Evolutionary conservation across 805 yeast genomes (phyloP).

Genomic region (Starmera quercuum): DNA sequence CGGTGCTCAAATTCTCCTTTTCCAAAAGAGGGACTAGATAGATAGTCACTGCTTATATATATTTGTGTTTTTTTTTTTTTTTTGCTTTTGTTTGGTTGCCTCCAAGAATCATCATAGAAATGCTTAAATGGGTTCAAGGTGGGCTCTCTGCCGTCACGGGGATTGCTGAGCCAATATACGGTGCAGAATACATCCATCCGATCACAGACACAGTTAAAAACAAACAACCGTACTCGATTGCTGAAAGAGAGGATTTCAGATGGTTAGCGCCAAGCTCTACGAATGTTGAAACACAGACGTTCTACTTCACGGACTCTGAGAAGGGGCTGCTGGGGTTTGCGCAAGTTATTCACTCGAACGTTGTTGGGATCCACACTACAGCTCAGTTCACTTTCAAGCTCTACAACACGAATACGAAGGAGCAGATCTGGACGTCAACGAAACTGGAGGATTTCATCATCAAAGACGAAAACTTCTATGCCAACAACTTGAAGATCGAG

Average conservation of each 20-base stretch:
- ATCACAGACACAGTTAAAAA: constrained; percentile 53
- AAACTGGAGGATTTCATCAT: constrained; percentile 71
- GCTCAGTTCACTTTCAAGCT: constrained; percentile 93
- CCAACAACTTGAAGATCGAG: constrained; percentile 62
- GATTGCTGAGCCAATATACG: constrained; percentile 95
- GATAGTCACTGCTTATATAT: background rate
- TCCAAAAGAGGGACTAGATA: too few species aligned
- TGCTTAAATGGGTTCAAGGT: constrained; percentile 81
- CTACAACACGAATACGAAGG: constrained; percentile 42
- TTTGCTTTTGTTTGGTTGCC: too few species aligned
- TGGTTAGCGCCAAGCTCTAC: constrained; percentile 76
- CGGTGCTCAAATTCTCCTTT: too few species aligned
- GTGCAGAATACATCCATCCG: constrained; percentile 87
- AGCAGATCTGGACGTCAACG: constrained; percentile 81
- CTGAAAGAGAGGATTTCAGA: constrained; percentile 59
- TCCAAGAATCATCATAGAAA: too few species aligned
- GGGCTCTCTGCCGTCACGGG: constrained; percentile 93
- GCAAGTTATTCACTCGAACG: constrained; percentile 89
- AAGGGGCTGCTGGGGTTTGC: constrained; percentile 77
- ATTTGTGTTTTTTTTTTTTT: background rate
- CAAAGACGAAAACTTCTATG: constrained; percentile 72
- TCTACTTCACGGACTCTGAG: constrained; percentile 64
- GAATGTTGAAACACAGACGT: constrained; percentile 93
- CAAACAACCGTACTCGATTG: constrained; percentile 49
- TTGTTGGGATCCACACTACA: constrained; percentile 79